Conservation (phyloP, 2,329 filamentous ascomycete species). For the Clonostachys byssicola region DNA sequence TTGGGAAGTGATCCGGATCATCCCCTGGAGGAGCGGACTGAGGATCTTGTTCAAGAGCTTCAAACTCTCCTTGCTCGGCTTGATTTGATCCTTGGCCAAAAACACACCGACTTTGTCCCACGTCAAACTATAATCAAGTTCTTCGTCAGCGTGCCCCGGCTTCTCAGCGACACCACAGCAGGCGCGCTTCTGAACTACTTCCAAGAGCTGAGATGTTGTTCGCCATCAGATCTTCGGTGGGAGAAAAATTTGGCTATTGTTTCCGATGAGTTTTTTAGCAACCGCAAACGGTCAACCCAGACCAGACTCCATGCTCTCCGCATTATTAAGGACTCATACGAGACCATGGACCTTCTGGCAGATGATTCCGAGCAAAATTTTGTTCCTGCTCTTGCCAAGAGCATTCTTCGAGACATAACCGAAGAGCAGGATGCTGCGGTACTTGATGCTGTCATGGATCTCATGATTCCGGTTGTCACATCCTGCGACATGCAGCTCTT, state of each 20-base stretch:
- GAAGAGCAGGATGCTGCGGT: slow-evolving; percentile 61
- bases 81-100: slow-evolving; percentile 23
- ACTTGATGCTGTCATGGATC: slow-evolving; percentile 60
- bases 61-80: slow-evolving; percentile 39
- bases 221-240: slow-evolving; percentile 68
- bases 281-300: slow-evolving; percentile 53
- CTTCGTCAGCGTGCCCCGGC: slow-evolving; percentile 56
- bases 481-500: slow-evolving; percentile 56
- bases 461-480: slow-evolving; percentile 62
- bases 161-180: slow-evolving; percentile 61
- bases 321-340: slow-evolving; percentile 54
- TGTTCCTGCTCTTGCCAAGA: slow-evolving; percentile 54
- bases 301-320: slow-evolving; percentile 61
- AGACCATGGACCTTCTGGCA: slow-evolving; percentile 53
- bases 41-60: slow-evolving; percentile 38
- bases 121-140: slow-evolving; percentile 64
- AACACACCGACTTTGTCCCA: slow-evolving; percentile 54
- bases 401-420: slow-evolving; percentile 56
- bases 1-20: neutral
- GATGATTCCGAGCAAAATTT: slow-evolving; percentile 54
- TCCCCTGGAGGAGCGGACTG: slow-evolving; percentile 13
- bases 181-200: slow-evolving; percentile 64
- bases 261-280: slow-evolving; percentile 59
- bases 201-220: slow-evolving; percentile 64
- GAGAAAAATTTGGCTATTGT: slow-evolving; percentile 58